Evolutionary conservation across 2,329 filamentous ascomycete genomes (phyloP), one percentile per base, ranked within the genome.

Genomic region (Colletotrichum lindemuthianum): DNA sequence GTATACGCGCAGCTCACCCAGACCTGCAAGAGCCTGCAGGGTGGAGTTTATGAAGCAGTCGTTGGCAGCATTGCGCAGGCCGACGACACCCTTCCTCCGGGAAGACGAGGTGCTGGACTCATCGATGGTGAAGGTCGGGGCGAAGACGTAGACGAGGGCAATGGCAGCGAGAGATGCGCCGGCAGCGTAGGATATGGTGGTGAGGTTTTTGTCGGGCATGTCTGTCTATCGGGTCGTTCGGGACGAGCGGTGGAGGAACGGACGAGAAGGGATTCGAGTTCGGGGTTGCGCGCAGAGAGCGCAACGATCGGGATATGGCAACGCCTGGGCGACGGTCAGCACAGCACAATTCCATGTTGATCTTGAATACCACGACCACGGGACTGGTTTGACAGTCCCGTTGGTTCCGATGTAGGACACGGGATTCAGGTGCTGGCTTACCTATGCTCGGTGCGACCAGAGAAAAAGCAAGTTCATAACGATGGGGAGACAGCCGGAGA

Each of bases 21-120:
- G 83, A 3, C 96, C 96, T 12, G 96, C 95, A 47, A 99, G 85
- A 8, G 93, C 93, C 80, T 99, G 96, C 40, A 99, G 86, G 16
- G 97, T 91, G 32, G 93, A 97, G 78, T 99, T 99, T 81, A 98
- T 97, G 78, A 95, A 96, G 81, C 92, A 96, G 77, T 96, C 96
- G 78, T 99, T 99, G 70, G 95, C 96, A 8, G 92, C 89, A 77
- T 99, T 99, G 57, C 85, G 84, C 60, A 98, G 84, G 43, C 96
- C 96, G 59, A 98, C 93, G 47, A 96, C 92, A 64, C 92, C 92
- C 74, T 92, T 95, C 78, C 93, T 96, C 70, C 92, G 89, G 45
- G 79, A 80, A 60, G 96, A 91, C 41, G 80, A 80, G 59, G 85
- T 86, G 66, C 89, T 86, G 60, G 96, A 91, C 74, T 90, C 89